A percentile compares a stretch with the other conserved stretches of the same genome.
phyloP scores from a whole-genome alignment of 306 rosid species.

The Cucurbita ficifolia region DNA sequence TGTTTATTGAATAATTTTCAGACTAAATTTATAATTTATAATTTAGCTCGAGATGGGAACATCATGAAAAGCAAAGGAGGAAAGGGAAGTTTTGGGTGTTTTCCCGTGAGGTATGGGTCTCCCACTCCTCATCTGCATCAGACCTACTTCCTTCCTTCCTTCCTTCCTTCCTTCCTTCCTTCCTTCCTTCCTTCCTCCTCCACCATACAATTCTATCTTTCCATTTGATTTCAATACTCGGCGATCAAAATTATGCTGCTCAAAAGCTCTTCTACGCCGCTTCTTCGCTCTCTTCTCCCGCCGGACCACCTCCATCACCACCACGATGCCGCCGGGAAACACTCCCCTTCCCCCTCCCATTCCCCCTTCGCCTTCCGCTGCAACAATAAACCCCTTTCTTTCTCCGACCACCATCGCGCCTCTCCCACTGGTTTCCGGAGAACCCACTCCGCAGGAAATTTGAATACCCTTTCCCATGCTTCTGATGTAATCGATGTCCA shows the following conservation, averaged over 20 bases:
- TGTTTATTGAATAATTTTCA: too few relatives aligned
- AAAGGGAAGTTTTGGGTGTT: background rate
- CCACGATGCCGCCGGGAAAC: constrained; percentile 14
- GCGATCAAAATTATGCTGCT: constrained; percentile 28
- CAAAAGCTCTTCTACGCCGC: constrained; percentile 79
- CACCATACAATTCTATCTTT: background rate
- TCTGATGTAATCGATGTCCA: constrained; percentile 3
- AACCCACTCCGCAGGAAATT: constrained; percentile 76
- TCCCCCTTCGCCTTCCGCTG: constrained; percentile 10
- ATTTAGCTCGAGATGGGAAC: background rate
- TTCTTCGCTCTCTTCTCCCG: constrained; percentile 64
- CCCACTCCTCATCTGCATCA: too few relatives aligned
- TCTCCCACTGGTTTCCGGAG: constrained; percentile 41
- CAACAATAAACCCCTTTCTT: constrained; percentile 14
- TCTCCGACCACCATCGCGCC: constrained; percentile 17
- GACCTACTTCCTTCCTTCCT: too few relatives aligned
- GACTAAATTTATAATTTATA: too few relatives aligned
- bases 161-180: too few relatives aligned
- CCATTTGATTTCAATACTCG: background rate
- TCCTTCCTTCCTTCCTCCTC: background rate
- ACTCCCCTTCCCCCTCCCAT: constrained; percentile 11
- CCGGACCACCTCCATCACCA: constrained; percentile 34
- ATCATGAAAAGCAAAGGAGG: background rate
- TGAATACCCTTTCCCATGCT: constrained; percentile 35
- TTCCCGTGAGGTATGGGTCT: background rate